Percentiles rank a stretch among this genome's conserved stretches.
Evolutionary conservation across 192 early-diverging fungal genomes (phyloP).

Genomic region (Lobosporangium transversale): DNA sequence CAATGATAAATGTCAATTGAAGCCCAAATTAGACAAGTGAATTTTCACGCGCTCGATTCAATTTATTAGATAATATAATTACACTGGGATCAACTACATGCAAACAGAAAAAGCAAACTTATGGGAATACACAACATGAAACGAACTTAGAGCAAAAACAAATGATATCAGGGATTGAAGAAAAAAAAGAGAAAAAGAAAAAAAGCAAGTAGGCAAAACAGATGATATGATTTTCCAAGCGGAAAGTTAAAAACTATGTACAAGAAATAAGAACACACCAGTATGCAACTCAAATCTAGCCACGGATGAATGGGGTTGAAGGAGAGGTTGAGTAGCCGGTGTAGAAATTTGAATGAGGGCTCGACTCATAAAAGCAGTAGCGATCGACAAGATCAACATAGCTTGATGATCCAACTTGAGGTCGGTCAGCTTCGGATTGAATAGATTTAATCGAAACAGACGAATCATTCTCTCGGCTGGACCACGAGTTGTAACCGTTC

Average conservation of each 20-base stretch:
- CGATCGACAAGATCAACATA: conserved; percentile 64
- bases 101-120: background rate
- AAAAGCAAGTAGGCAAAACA: conserved; percentile 1
- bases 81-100: too few relatives aligned
- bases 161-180: too few relatives aligned
- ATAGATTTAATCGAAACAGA: conserved; percentile 50
- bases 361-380: conserved; percentile 65
- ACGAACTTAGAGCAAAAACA: conserved; percentile 2
- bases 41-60: too few relatives aligned
- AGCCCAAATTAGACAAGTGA: too few relatives aligned
- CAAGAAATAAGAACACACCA: background rate
- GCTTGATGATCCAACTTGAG: conserved; percentile 55
- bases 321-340: conserved; percentile 52
- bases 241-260: background rate
- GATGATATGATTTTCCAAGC: background rate
- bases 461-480: conserved; percentile 8
- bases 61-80: too few relatives aligned
- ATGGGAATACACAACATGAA: conserved; percentile 3
- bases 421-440: conserved; percentile 16
- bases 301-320: conserved; percentile 36
- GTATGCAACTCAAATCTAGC: conserved; percentile 11
- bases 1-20: too few relatives aligned
- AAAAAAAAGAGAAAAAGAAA: background rate
- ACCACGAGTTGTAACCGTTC: conserved; percentile 14
- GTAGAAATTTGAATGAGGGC: conserved; percentile 37